These are phyloP conservation scores for Pseudodiploospora longispora DNA, from an alignment of 2,329 filamentous ascomycete species.

Conservation along the genomic window DNA sequence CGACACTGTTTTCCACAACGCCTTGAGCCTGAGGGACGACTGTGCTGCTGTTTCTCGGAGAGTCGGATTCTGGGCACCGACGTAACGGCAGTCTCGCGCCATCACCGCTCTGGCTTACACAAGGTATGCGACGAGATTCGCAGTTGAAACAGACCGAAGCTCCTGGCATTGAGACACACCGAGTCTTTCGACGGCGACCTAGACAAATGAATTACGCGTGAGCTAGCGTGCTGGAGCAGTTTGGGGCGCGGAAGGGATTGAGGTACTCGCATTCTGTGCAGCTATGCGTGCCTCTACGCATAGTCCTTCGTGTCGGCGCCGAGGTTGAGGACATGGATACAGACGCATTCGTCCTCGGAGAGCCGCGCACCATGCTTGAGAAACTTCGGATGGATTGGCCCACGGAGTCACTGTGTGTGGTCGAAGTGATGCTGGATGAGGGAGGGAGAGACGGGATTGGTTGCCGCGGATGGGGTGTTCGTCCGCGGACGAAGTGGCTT, in stretches of 20 bases:
- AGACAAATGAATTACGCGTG: not conserved
- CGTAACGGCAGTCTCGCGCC: slow-evolving; percentile 4
- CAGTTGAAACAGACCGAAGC: slow-evolving; percentile 35
- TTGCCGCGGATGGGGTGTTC: slow-evolving; percentile 6
- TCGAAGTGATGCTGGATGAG: not conserved
- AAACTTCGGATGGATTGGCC: no score
- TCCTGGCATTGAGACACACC: slow-evolving; percentile 32
- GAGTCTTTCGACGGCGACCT: slow-evolving; percentile 40
- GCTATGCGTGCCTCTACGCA: slow-evolving; percentile 19
- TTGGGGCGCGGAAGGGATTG: not conserved
- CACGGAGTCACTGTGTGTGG: no score
- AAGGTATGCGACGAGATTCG: slow-evolving; percentile 7
- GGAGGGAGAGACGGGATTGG: not conserved
- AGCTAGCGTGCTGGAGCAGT: not conserved
- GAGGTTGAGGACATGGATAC: no score
- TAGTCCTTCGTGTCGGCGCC: slow-evolving; percentile 5
- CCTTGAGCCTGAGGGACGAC: no score
- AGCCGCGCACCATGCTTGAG: no score
- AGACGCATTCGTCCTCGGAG: no score
- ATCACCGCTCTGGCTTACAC: slow-evolving; percentile 9
- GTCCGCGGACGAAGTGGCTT: slow-evolving; percentile 11
- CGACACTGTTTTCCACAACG: no score
- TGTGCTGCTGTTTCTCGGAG: no score
- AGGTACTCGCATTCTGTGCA: slow-evolving; percentile 17
- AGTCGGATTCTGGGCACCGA: slow-evolving; percentile 4